Evolutionary conservation across 148 eudicot genomes (phyloP).

Genomic region (Rhododendron simsii): DNA sequence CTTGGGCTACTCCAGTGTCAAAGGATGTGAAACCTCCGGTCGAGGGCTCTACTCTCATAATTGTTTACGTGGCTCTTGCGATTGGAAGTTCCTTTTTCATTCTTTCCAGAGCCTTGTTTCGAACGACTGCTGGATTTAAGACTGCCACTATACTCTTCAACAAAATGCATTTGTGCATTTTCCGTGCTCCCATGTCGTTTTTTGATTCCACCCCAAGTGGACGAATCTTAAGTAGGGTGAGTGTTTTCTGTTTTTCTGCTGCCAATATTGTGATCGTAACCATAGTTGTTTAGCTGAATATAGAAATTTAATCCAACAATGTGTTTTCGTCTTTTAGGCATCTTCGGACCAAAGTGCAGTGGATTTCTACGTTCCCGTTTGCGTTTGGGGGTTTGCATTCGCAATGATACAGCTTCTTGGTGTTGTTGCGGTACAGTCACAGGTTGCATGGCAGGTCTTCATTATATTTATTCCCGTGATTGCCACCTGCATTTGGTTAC

Average conservation of each 20-base stretch:
- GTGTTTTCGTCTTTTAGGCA: slow-evolving; percentile 29
- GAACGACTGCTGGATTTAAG: slow-evolving; percentile 35
- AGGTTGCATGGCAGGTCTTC: slow-evolving; percentile 61
- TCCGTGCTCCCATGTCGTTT: slow-evolving; percentile 66
- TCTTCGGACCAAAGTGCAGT: slow-evolving; percentile 61
- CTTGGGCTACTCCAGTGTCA: too few species aligned
- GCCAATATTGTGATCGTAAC: neutral
- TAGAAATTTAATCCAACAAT: neutral
- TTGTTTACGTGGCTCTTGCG: slow-evolving; percentile 43
- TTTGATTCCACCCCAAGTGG: slow-evolving; percentile 68
- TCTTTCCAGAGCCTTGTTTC: slow-evolving; percentile 37
- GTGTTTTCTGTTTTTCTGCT: neutral
- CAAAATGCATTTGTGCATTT: slow-evolving; percentile 52
- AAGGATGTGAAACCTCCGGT: too few species aligned
- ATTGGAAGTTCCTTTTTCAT: slow-evolving; percentile 46
- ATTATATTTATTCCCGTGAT: slow-evolving; percentile 42
- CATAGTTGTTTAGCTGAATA: neutral
- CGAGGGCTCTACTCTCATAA: slow-evolving; percentile 29
- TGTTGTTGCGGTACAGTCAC: slow-evolving; percentile 50
- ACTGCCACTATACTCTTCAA: slow-evolving; percentile 51
- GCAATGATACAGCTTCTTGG: slow-evolving; percentile 44
- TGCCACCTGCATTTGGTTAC: slow-evolving; percentile 45
- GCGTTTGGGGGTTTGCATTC: slow-evolving; percentile 35
- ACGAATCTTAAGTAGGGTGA: slow-evolving; percentile 52
- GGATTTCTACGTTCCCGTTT: slow-evolving; percentile 33